phyloP scores from a whole-genome alignment of 139 green algal species.

The Nannochloris sp. region DNA sequence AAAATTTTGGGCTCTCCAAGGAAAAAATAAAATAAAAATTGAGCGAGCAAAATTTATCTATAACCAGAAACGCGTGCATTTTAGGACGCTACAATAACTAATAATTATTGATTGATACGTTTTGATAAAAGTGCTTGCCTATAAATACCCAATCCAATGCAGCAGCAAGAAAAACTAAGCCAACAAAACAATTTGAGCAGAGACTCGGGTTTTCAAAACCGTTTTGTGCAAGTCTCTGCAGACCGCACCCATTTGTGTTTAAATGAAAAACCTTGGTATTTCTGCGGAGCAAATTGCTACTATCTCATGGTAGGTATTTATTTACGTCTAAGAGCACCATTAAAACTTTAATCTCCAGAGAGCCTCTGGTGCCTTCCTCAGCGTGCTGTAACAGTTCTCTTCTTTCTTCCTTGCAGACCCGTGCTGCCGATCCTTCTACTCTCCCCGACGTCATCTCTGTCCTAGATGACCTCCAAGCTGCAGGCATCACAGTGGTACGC shows the following conservation, averaged over 20 bases:
- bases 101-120: no score
- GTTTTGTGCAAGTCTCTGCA: constrained; percentile 24
- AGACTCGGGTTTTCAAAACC: no score
- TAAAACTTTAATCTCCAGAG: neutral
- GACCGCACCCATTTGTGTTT: constrained; percentile 21
- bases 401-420: constrained; percentile 22
- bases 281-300: constrained; percentile 63
- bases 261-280: constrained; percentile 31
- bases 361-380: no score
- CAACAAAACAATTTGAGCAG: no score
- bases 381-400: neutral
- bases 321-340: neutral
- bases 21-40: no score
- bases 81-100: neutral
- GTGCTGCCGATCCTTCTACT: constrained; percentile 22
- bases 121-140: no score
- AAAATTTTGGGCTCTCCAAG: no score
- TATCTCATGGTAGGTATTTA: constrained; percentile 48
- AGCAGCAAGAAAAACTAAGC: no score
- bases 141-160: no score
- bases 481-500: constrained; percentile 33
- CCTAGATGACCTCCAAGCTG: constrained; percentile 19
- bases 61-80: neutral
- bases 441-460: constrained; percentile 27
- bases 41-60: no score